phyloP scores from a whole-genome alignment of 352 stramenopile species.

The Phytophthora meadii region DNA sequence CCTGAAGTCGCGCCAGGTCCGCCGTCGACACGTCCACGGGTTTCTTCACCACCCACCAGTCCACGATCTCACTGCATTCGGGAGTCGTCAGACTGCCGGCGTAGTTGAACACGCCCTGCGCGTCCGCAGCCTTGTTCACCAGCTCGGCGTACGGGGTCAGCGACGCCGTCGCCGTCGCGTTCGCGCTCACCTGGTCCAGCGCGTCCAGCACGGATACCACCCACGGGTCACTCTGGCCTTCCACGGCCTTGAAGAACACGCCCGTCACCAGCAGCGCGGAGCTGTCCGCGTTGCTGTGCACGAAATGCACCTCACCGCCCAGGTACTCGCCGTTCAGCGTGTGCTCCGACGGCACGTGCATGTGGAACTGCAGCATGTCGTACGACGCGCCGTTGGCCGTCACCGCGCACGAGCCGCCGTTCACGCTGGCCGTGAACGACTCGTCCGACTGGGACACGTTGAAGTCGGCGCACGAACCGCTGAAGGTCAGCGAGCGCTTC shows the following conservation, averaged over 20 bases:
- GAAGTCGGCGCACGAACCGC: slow-evolving; percentile 30
- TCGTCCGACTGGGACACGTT: slow-evolving; percentile 36
- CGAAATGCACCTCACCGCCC: slow-evolving; percentile 51
- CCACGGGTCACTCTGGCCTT: slow-evolving; percentile 32
- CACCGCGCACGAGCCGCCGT: slow-evolving; percentile 25
- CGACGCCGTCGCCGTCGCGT: slow-evolving; percentile 4
- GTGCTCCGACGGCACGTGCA: slow-evolving; percentile 54
- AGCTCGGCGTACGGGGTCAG: slow-evolving; percentile 32
- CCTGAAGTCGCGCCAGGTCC: slow-evolving; percentile 37
- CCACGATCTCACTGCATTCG: slow-evolving; percentile 27
- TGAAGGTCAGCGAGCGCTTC: slow-evolving; percentile 32
- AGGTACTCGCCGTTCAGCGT: slow-evolving; percentile 41
- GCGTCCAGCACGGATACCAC: slow-evolving; percentile 34
- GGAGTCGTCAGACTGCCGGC: slow-evolving; percentile 63
- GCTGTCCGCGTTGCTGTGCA: slow-evolving; percentile 41
- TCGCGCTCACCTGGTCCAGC: slow-evolving; percentile 29
- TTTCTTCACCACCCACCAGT: slow-evolving; percentile 48
- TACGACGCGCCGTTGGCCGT: slow-evolving; percentile 22
- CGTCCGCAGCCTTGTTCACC: slow-evolving; percentile 14
- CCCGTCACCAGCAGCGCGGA: slow-evolving; percentile 43
- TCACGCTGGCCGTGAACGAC: slow-evolving; percentile 29
- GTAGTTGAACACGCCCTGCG: slow-evolving; percentile 53
- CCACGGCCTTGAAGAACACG: slow-evolving; percentile 26
- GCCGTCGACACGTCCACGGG: slow-evolving; percentile 43
- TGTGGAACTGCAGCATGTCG: slow-evolving; percentile 46